These are phyloP conservation scores for Syzygium jambos DNA, from an alignment of 345 rosid species.

Conservation along the genomic window DNA sequence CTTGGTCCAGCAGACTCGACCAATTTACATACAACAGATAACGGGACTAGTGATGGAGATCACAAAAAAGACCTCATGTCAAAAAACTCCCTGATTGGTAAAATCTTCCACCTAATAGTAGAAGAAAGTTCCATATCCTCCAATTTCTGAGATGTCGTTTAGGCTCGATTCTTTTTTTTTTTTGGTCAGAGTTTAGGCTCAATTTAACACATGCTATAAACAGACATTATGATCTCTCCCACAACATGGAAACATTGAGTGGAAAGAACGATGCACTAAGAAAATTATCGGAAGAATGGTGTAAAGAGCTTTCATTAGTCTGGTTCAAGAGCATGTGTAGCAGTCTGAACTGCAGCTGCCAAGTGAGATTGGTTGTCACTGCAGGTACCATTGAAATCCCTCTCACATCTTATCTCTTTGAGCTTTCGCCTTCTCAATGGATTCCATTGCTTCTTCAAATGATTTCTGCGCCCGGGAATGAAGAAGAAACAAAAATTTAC, in stretches of 20 bases:
- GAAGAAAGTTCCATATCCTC: neutral
- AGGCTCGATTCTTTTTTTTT: neutral
- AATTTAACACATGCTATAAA: neutral
- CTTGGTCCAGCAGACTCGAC: neutral
- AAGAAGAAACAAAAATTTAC: neutral
- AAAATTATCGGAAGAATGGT: neutral
- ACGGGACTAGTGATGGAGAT: neutral
- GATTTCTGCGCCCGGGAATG: conserved; percentile 43
- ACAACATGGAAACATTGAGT: neutral
- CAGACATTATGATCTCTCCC: neutral
- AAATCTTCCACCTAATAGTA: neutral
- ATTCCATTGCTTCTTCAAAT: conserved; percentile 81
- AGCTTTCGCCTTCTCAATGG: conserved; percentile 54
- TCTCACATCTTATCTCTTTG: conserved; percentile 22
- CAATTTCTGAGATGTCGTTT: neutral
- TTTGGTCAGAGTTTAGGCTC: neutral
- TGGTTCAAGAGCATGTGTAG: neutral
- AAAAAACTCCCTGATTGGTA: neutral
- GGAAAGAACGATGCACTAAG: neutral
- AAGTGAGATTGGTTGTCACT: neutral
- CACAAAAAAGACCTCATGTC: neutral
- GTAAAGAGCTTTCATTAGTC: neutral
- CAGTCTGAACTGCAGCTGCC: neutral
- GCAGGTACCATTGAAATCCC: neutral
- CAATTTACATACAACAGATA: neutral